A percentile compares a stretch with the other conserved stretches of the same genome.
phyloP scores from a whole-genome alignment of 164 flowering plant species.

The Stephania cephalantha region DNA sequence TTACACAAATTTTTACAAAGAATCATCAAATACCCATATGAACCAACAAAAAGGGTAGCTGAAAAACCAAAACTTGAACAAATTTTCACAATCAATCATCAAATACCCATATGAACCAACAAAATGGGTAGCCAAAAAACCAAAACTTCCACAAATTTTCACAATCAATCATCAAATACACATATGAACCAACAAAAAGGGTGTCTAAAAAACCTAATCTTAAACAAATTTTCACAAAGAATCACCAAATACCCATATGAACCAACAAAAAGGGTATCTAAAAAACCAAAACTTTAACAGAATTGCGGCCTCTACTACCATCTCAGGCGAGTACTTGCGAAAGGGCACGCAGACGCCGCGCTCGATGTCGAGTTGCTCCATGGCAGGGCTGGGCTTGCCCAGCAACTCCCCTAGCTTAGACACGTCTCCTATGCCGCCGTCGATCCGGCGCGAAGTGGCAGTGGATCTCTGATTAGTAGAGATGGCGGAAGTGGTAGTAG shows the following conservation, averaged over 20 bases:
- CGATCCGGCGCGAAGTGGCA: neutral
- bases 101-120: no score
- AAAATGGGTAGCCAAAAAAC: no score
- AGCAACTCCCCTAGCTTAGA: neutral
- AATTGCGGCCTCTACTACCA: conserved; percentile 28
- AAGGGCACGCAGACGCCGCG: conserved; percentile 95
- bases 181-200: no score
- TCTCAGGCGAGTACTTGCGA: conserved; percentile 86
- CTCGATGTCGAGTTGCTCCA: conserved; percentile 91
- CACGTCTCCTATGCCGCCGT: neutral
- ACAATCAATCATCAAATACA: no score
- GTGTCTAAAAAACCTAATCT: no score
- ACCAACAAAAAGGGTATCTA: neutral
- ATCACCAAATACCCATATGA: neutral
- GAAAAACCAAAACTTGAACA: no score
- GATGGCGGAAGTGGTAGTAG: neutral
- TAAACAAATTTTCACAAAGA: neutral
- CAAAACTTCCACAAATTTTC: no score
- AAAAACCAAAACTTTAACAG: neutral
- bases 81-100: no score
- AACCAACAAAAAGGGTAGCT: neutral
- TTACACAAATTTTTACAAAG: neutral
- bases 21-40: neutral
- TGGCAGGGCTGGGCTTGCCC: conserved; percentile 37
- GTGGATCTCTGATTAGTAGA: neutral